Conservation (phyloP, 2,329 filamentous ascomycete species). For the Coniochaeta sp. region DNA sequence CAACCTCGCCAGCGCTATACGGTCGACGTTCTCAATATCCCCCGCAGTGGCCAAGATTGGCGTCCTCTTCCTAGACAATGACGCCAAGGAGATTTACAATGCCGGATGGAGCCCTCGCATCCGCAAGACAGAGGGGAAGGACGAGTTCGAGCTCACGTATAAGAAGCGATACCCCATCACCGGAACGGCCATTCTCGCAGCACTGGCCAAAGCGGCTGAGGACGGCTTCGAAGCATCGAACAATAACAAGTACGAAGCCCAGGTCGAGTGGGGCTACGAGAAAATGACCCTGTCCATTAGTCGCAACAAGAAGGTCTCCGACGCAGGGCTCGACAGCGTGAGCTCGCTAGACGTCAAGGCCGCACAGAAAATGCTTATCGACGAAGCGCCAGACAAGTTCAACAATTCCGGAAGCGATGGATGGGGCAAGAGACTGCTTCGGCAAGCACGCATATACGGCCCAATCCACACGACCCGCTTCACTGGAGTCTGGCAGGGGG, state of each 20-base stretch:
- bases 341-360: constrained; percentile 14
- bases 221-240: constrained; percentile 23
- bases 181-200: constrained; percentile 18
- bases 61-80: constrained; percentile 28
- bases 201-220: constrained; percentile 19
- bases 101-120: constrained; percentile 27
- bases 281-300: constrained; percentile 27
- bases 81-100: constrained; percentile 20
- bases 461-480: constrained; percentile 21
- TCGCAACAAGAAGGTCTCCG: constrained; percentile 17
- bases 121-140: constrained; percentile 23
- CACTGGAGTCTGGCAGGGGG: constrained; percentile 19
- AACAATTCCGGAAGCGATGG: constrained; percentile 17
- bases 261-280: constrained; percentile 28
- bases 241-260: constrained; percentile 21
- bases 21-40: constrained; percentile 20
- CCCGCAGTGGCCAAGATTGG: constrained; percentile 24
- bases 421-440: constrained; percentile 18
- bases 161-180: constrained; percentile 26
- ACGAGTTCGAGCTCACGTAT: constrained; percentile 27
- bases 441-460: constrained; percentile 19
- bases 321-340: constrained; percentile 16
- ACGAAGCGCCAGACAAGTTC: constrained; percentile 22
- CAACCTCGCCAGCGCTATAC: constrained; percentile 20
- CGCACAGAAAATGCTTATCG: constrained; percentile 14